These are phyloP conservation scores for Phytopythium helicoides DNA, from an alignment of 352 stramenopile genomes.

Conservation along the genomic window DNA sequence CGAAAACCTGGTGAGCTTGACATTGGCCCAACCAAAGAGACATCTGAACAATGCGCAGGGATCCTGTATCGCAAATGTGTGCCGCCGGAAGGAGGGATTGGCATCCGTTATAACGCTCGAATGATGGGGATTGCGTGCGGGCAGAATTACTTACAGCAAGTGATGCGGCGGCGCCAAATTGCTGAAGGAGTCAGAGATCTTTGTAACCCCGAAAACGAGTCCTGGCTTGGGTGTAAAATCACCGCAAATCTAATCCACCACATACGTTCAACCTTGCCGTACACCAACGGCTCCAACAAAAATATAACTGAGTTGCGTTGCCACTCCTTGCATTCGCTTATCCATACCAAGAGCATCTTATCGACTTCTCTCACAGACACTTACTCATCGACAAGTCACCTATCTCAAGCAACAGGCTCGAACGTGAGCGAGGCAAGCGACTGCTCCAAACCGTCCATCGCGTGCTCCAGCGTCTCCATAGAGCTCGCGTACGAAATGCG, in stretches of 20 bases:
- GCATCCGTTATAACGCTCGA: constrained; percentile 30
- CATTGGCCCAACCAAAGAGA: not conserved
- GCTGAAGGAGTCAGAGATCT: constrained; percentile 11
- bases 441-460: constrained; percentile 56
- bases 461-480: constrained; percentile 79
- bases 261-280: too few relatives aligned
- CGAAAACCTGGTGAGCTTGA: not conserved
- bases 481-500: constrained; percentile 96
- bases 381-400: too few relatives aligned
- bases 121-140: constrained; percentile 30
- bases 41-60: constrained; percentile 16
- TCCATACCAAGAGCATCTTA: too few relatives aligned
- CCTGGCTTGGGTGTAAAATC: constrained; percentile 32
- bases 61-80: constrained; percentile 21
- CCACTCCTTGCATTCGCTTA: too few relatives aligned
- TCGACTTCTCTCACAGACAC: too few relatives aligned
- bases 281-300: too few relatives aligned
- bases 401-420: too few relatives aligned
- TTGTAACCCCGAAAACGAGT: constrained; percentile 25
- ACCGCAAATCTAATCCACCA: too few relatives aligned
- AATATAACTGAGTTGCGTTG: too few relatives aligned
- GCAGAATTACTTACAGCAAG: constrained; percentile 9
- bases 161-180: constrained; percentile 35
- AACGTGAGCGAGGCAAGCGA: too few relatives aligned
- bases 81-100: not conserved